Base-by-base conservation (phyloP, 257 asterid genomes). In the Nicotiana attenuata region DNA sequence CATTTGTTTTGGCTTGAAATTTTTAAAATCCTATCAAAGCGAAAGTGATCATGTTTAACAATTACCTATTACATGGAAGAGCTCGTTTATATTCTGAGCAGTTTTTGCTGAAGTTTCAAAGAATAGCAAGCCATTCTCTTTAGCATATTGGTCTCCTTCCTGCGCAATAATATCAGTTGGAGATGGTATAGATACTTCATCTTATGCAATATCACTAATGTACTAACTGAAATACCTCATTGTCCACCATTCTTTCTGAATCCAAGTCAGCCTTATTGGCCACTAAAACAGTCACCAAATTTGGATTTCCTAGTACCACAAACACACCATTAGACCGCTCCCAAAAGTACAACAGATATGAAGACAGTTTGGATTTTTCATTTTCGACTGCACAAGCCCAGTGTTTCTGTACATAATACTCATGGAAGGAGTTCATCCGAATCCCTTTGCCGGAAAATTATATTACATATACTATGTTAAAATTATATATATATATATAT, bases 251-350 rank as follows among this genome's bases (percentile, higher is more conserved):
- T 76, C 89, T 67, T 3, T 65, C 52, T 10, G 87, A 75, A 24
- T 76, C 78, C 38, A 87, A 80, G 76, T 87, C 88, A n/a, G 83
- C 77, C 71, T 84, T 87, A 81, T 87, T 87, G 52, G 86, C 88
- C 60, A 84, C 85, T 75, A 87, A 81, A 76, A 45, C 87, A 81
- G 82, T 81, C 22, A 87, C 84, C 81, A 84, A 53, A 59, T 57
- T 78, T 15, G 77, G 77, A 80, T 66, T 84, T 41, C 85, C 87
- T 87, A 79, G 71, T 24, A 2, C 31, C 31, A 15, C 59, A 2
- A 11, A 10, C 28, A 76, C 22, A 73, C 56, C 4, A 19, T 31
- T 59, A 53, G 57, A 71, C 69, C 26, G 20, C 20, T 57, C 26
- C 10, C 20, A 53, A 53, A 35, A 35, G 9, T 7, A 53, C 20